Evolutionary conservation across 2,329 filamentous ascomycete species (phyloP).

Genomic region (Colletotrichum chlorophyti): DNA sequence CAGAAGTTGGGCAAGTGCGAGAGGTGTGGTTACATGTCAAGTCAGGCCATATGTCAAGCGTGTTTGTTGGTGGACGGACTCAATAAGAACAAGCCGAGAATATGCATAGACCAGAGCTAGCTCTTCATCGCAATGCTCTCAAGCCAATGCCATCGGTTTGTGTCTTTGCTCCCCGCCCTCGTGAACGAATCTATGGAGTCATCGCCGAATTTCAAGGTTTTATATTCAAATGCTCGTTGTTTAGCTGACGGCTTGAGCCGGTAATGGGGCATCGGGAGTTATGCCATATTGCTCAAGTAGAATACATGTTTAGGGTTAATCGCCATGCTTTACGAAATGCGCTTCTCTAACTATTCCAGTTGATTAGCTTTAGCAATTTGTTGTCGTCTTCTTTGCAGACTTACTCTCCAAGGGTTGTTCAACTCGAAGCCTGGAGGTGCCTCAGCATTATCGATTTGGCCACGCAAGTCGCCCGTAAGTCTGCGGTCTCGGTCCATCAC

Average conservation of each 20-base stretch:
- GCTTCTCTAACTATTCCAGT: slow-evolving; percentile 56
- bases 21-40: slow-evolving; percentile 93
- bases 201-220: too few relatives aligned
- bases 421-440: slow-evolving; percentile 67
- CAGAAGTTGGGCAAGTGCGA: slow-evolving; percentile 85
- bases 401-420: slow-evolving; percentile 70
- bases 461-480: slow-evolving; percentile 64
- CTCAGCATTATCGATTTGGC: slow-evolving; percentile 61
- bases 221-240: too few relatives aligned
- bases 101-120: slow-evolving; percentile 48
- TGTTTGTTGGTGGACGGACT: slow-evolving; percentile 88
- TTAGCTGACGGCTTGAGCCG: too few relatives aligned
- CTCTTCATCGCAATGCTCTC: too few relatives aligned
- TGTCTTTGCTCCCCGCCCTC: too few relatives aligned
- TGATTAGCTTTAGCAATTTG: slow-evolving; percentile 24
- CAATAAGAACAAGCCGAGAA: slow-evolving; percentile 77
- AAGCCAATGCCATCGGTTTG: too few relatives aligned
- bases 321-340: slow-evolving; percentile 48
- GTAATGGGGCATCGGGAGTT: too few relatives aligned
- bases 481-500: slow-evolving; percentile 72
- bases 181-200: too few relatives aligned
- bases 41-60: slow-evolving; percentile 91
- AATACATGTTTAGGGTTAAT: slow-evolving; percentile 7
- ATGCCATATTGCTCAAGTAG: neutral
- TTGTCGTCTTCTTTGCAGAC: slow-evolving; percentile 30